phyloP scores from a whole-genome alignment of 352 stramenopile genomes.

The Pythium plurisporium region DNA sequence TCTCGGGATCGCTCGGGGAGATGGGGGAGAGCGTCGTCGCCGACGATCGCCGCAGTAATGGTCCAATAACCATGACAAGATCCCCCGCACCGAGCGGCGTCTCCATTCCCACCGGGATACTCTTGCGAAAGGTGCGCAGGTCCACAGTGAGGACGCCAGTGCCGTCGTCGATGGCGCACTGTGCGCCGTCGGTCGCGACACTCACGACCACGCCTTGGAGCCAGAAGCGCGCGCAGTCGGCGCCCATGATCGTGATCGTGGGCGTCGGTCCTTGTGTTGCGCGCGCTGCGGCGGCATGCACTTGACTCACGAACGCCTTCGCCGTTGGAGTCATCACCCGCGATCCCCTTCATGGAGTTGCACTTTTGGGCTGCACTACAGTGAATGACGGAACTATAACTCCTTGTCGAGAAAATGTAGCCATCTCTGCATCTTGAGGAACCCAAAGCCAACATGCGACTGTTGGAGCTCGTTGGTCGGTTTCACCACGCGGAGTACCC shows the following conservation, averaged over 20 bases:
- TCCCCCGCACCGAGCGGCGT: constrained; percentile 38
- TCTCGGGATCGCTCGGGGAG: constrained; percentile 10
- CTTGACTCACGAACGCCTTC: constrained; percentile 60
- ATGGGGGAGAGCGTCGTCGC: neutral
- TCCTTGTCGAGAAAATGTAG: neutral
- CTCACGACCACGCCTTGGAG: constrained; percentile 66
- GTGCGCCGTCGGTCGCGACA: constrained; percentile 24
- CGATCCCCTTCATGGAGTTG: too few relatives aligned
- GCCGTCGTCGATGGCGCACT: constrained; percentile 70
- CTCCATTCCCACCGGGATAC: constrained; percentile 41
- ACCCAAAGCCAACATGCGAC: too few relatives aligned
- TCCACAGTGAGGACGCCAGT: constrained; percentile 57
- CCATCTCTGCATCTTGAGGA: neutral
- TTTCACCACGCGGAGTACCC: too few relatives aligned
- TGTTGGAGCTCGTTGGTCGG: too few relatives aligned
- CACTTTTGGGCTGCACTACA: too few relatives aligned
- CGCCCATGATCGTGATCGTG: constrained; percentile 47
- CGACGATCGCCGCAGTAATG: constrained; percentile 30
- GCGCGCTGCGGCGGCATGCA: constrained; percentile 37
- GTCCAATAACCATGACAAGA: constrained; percentile 78
- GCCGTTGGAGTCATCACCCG: constrained; percentile 23
- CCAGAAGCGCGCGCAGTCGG: constrained; percentile 73
- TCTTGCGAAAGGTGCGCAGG: constrained; percentile 63
- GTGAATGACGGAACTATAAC: neutral
- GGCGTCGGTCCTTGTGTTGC: constrained; percentile 33